Evolutionary conservation across 148 eudicot species (phyloP), one percentile per base, ranked within the genome.

Genomic region (Rhododendron ovatum): DNA sequence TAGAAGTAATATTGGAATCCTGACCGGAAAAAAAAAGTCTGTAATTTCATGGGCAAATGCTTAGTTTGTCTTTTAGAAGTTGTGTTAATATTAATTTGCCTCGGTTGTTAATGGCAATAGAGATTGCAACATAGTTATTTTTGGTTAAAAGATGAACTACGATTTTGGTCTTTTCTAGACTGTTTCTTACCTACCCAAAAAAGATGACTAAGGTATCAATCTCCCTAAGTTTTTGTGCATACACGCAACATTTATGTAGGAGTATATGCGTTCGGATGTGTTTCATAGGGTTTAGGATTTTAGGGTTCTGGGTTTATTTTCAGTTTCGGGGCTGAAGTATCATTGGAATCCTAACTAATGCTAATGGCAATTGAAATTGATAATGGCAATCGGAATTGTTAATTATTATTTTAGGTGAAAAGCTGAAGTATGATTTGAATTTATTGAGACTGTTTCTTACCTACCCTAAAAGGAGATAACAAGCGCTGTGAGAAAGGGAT

Each of bases 171-270:
- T 24, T 65, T 0, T 65, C 26, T 30, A 65, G 30, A 65, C 71
- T 8, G 13, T n/a, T 65, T 65, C 69, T 65, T 65, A 24, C 13
- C 11, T 24, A 24, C 30, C 71, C 71, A 24, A 7, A 63, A 63
- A 63, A 24, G 30, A n/a, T 22, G 67, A 22, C 30, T n/a, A 78
- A 87, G 94, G 93, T 92, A 57, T 12, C 24, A 26, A 39, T 86
- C 51, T 80, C 50, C 13, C 78, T 51, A n/a, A 65, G 37, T 41
- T 47, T 51, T 5, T 41, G 3, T 45, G 7, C 11, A 22, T 28
- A 18, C 26, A 45, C 9, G 22, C 7, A 6, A 7, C 39, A 14
- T 59, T 59, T 37, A 45, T 1, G 2, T n/a, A 4, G 43, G 22
- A 11, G 57, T 65, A 30, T 83, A n/a, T 48, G 74, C 11, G 41